Evolutionary conservation across 1,284 basidiomycete genomes (phyloP).

Genomic region (Sporisorium reilianum): DNA sequence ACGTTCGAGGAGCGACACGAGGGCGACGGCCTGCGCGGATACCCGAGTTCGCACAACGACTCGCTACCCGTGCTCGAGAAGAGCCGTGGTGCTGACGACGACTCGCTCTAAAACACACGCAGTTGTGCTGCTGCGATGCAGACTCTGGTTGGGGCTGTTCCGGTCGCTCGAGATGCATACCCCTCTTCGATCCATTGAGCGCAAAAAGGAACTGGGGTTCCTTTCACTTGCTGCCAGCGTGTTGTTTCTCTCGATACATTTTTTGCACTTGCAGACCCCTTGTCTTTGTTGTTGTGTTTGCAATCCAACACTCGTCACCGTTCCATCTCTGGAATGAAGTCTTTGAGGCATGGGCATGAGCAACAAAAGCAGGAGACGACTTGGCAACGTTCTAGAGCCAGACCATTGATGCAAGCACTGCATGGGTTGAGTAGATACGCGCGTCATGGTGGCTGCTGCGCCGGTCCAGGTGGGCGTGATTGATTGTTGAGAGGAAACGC

Average conservation of each 20-base stretch:
- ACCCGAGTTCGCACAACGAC: constrained; percentile 49
- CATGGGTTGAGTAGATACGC: neutral
- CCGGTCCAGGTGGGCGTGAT: neutral
- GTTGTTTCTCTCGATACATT: neutral
- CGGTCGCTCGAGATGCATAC: neutral
- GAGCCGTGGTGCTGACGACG: constrained; percentile 26
- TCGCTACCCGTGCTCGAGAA: constrained; percentile 45
- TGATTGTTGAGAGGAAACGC: neutral
- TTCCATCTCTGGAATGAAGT: neutral
- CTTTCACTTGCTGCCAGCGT: constrained; percentile 1
- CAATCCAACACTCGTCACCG: constrained; percentile 2
- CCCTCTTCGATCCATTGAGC: neutral
- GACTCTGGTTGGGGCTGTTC: too few species aligned
- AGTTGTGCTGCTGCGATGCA: neutral
- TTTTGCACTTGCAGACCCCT: neutral
- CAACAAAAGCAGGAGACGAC: neutral
- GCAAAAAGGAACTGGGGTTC: neutral
- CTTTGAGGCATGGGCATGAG: neutral
- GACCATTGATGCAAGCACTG: neutral
- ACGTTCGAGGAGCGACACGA: constrained; percentile 57
- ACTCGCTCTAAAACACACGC: constrained; percentile 25
- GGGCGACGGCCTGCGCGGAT: constrained; percentile 28
- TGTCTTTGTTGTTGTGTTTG: neutral
- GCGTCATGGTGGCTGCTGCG: neutral
- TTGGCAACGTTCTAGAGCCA: neutral